These are phyloP conservation scores for Ophiostoma ips DNA, from an alignment of 2,329 filamentous ascomycete species.

Conservation along the genomic window DNA sequence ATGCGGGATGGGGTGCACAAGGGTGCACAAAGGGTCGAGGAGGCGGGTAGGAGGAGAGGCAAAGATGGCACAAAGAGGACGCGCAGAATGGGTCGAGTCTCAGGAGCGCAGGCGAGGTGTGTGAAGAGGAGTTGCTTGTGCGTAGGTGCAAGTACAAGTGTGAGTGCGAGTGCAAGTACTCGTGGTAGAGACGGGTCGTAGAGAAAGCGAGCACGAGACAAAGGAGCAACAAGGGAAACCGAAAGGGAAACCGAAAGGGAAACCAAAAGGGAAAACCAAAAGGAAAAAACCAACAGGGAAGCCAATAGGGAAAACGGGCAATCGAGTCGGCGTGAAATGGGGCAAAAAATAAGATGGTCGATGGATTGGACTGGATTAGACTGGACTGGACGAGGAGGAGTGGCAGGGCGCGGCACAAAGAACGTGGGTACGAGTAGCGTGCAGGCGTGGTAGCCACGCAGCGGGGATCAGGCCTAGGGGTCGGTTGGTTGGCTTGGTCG, in stretches of 20 bases:
- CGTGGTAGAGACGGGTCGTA: too few relatives aligned
- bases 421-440: not conserved
- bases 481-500: too few relatives aligned
- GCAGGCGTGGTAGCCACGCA: not conserved
- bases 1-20: not conserved
- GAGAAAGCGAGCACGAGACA: too few relatives aligned
- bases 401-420: not conserved
- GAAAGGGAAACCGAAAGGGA: too few relatives aligned
- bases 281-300: too few relatives aligned
- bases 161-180: not conserved
- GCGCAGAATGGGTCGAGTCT: constrained; percentile 4
- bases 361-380: not conserved
- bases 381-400: too few relatives aligned
- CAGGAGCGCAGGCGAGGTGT: not conserved
- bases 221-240: too few relatives aligned
- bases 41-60: not conserved
- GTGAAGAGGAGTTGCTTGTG: too few relatives aligned
- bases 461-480: not conserved
- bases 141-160: not conserved
- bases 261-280: too few relatives aligned
- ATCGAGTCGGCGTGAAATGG: not conserved
- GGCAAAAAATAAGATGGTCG: not conserved
- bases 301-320: not conserved
- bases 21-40: not conserved
- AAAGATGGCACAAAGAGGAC: not conserved